Percentiles rank a stretch among this genome's conserved stretches.
Conservation (phyloP, 148 eudicot genomes). For the Bassia scoparia region DNA sequence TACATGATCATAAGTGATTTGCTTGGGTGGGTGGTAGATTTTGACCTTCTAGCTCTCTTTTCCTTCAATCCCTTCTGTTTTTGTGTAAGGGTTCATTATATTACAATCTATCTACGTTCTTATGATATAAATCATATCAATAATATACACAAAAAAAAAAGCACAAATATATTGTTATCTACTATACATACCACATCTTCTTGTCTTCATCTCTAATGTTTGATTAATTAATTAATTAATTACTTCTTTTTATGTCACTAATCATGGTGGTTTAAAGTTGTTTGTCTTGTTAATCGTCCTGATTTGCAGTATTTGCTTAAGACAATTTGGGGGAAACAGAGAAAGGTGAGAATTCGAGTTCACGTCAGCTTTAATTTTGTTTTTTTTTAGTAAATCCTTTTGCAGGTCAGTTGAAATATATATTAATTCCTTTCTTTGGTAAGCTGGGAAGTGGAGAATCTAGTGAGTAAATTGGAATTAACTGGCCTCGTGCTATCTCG, state of each 20-base stretch:
- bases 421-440: constrained; percentile 15
- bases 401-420: constrained; percentile 7
- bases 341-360: constrained; percentile 19
- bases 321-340: constrained; percentile 16
- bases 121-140: constrained; percentile 23
- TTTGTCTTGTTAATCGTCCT: neutral
- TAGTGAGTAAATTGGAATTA: constrained; percentile 22
- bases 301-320: constrained; percentile 12
- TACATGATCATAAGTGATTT: constrained; percentile 22
- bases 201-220: neutral
- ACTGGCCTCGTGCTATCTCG: constrained; percentile 44
- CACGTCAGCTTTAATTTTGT: neutral
- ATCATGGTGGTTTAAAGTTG: neutral
- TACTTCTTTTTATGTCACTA: neutral
- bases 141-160: constrained; percentile 20
- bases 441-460: constrained; percentile 33
- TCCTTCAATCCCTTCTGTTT: constrained; percentile 39
- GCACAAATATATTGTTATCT: constrained; percentile 10
- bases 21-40: constrained; percentile 23
- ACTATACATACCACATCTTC: neutral
- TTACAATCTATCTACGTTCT: constrained; percentile 19
- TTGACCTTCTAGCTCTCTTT: constrained; percentile 27
- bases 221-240: too few relatives aligned
- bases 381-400: constrained; percentile 4
- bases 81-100: constrained; percentile 49